Evolutionary conservation across 83 land plant species (phyloP), one percentile per base, ranked within the genome.

Genomic region (Isoetes engelmannii): DNA sequence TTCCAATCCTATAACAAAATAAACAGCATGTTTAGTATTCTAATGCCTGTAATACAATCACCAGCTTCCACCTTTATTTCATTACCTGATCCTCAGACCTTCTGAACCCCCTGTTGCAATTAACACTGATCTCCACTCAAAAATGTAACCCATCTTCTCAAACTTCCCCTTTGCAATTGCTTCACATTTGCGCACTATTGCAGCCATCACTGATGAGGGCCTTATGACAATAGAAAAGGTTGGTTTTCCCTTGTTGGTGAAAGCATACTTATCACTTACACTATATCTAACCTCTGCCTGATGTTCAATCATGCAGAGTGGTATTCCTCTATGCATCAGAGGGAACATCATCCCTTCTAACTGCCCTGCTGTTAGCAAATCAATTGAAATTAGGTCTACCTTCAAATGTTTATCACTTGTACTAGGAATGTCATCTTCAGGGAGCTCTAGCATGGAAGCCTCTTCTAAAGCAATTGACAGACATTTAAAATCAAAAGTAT

Each of bases 201-300:
- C 47, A 18, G 43, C 54, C 4, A 47, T 45, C 44, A 19, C n/a
- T 51, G 51, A 47, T 9, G 70, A 63, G 4, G 75, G 75, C 28
- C 51, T 61, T 7, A 73, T 42, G n/a, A 55, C 57, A 50, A 73
- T 44, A 4, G 58, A 18, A 50, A 73, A 73, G 12, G 57, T 73
- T 55, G 75, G 75, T 45, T 65, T 73, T 17, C 75, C 70, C 17
- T 10, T 45, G 47, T 45, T 41, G 47, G 50, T 61, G 51, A 47
- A 73, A 43, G 75, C 75, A 66, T 63, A 73, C 15, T 57, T 50
- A 18, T 50, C 72, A 51, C 71, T 73, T 7, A 73, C 47, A 45
- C 72, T 73, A 45, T 7, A 73, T 17, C 45, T 69, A 21, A 73
- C 60, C 44, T 47, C 37, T 4, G 56, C 72, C 18, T 55, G 53